Conservation (phyloP, 371 early-diverging fungal species). For the Mortierella sp. region DNA sequence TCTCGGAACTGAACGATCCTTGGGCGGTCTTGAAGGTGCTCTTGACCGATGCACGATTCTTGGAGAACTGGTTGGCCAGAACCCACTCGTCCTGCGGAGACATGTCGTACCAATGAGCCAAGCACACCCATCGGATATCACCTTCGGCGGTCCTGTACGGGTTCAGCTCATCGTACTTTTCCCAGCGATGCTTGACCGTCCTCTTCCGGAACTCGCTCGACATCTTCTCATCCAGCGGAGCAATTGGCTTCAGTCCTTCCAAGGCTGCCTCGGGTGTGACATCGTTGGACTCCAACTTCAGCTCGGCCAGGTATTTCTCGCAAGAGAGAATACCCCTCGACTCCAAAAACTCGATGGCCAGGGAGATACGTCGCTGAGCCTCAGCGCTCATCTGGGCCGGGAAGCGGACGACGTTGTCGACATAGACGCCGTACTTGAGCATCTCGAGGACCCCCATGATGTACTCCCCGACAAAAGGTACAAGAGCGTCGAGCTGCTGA, state of each 20-base stretch:
- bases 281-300: not conserved
- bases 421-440: conserved; percentile 26
- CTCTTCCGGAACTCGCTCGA: not conserved
- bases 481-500: not conserved
- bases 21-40: conserved; percentile 20
- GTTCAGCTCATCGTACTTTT: conserved; percentile 3
- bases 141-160: conserved; percentile 20
- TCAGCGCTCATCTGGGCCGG: conserved; percentile 17
- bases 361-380: not conserved
- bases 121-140: conserved; percentile 32
- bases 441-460: conserved; percentile 38
- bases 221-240: conserved; percentile 5
- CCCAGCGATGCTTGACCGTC: not conserved
- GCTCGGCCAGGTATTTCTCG: not conserved
- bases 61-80: conserved; percentile 15
- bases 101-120: conserved; percentile 18
- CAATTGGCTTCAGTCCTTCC: not conserved
- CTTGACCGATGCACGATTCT: conserved; percentile 9
- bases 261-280: not conserved
- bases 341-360: not conserved
- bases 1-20: not conserved
- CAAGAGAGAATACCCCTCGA: not conserved
- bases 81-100: conserved; percentile 9
- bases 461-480: conserved; percentile 22
- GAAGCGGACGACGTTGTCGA: not conserved